phyloP scores from a whole-genome alignment of 2,329 filamentous ascomycete genomes.

The Mycosphaerelloides madeirae region DNA sequence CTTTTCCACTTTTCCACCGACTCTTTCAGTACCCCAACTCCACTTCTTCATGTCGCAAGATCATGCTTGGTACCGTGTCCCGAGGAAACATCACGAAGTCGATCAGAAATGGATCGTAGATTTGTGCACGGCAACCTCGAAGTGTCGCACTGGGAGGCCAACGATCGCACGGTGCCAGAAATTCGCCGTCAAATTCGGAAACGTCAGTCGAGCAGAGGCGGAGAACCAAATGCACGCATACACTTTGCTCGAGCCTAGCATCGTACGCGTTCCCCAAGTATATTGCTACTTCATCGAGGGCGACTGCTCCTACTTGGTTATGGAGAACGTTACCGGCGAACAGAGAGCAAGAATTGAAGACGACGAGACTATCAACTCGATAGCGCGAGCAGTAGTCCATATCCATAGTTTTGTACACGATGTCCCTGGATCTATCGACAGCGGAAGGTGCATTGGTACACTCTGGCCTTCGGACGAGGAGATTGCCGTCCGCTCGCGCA shows the following conservation, averaged over 20 bases:
- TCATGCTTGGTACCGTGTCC: too few relatives aligned
- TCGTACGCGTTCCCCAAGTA: not conserved
- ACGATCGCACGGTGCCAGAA: too few relatives aligned
- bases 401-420: not conserved
- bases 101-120: too few relatives aligned
- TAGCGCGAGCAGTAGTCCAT: not conserved
- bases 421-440: not conserved
- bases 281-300: not conserved
- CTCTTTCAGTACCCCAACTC: too few relatives aligned
- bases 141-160: too few relatives aligned
- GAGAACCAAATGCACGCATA: not conserved
- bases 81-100: too few relatives aligned
- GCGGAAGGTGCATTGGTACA: not conserved
- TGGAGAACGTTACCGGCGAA: not conserved
- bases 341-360: not conserved
- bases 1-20: too few relatives aligned
- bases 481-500: not conserved
- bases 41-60: too few relatives aligned
- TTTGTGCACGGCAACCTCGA: too few relatives aligned
- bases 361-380: not conserved
- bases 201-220: not conserved
- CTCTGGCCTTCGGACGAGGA: not conserved
- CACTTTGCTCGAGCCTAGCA: not conserved
- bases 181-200: not conserved
- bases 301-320: not conserved